A percentile compares a stretch with the other conserved stretches of the same genome.
These are phyloP conservation scores for Puccinia hordei DNA, from an alignment of 1,284 basidiomycete species.

Conservation along the genomic window DNA sequence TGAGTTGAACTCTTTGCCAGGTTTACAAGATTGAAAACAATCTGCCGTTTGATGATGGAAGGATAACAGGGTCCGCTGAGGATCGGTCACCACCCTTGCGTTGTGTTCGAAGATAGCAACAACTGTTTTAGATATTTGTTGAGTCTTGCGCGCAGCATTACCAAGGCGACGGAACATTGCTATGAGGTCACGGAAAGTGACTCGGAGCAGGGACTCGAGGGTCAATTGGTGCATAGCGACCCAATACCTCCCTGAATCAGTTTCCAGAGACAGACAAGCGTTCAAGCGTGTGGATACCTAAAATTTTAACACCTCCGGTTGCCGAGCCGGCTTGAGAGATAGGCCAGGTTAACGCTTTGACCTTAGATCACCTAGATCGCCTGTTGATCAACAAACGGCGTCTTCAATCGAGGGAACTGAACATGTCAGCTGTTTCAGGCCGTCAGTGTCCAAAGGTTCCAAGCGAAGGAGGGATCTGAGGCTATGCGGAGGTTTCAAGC, in stretches of 20 bases:
- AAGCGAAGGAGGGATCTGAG: no score
- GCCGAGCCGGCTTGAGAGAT: neutral
- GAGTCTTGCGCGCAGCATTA: neutral
- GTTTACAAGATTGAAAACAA: neutral
- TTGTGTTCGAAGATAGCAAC: constrained; percentile 8
- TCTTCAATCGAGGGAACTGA: neutral
- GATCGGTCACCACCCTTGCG: neutral
- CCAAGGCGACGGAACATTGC: neutral
- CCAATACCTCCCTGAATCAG: neutral
- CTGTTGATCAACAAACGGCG: neutral
- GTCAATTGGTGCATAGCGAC: neutral
- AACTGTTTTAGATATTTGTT: neutral
- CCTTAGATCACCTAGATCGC: neutral
- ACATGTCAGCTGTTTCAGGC: neutral
- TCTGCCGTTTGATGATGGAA: neutral
- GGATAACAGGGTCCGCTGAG: neutral
- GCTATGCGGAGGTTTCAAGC: no score
- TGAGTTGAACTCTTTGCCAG: neutral
- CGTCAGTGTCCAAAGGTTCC: neutral
- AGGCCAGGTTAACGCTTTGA: no score
- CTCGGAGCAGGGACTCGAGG: neutral
- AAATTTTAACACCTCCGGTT: neutral
- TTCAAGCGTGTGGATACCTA: neutral
- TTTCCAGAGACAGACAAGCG: neutral
- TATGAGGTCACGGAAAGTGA: neutral